Evolutionary conservation across 306 rosid genomes (phyloP), one percentile per base, ranked within the genome.

Genomic region (Castanopsis chinensis): DNA sequence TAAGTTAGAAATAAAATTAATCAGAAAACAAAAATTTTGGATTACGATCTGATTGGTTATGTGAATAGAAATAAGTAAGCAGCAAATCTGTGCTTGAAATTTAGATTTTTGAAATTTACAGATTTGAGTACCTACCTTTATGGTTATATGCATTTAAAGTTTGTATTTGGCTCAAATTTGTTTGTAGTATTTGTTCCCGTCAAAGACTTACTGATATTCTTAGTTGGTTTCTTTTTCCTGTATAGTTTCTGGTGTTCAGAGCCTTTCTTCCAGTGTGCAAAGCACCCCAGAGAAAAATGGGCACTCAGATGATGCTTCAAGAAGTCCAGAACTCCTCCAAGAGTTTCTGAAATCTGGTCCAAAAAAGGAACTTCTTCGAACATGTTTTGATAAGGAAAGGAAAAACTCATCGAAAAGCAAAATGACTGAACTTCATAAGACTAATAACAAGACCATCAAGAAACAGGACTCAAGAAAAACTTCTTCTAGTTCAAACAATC

Each of bases 271-370:
- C 72, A 89, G 96, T 41, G 96, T 84, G 76, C 97, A 90, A 81
- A 90, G 97, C 87, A 91, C 94, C 83, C 92, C 93, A 5, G 96
- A 88, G 86, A 91, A 91, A 81, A 90, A 84, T 86, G 96, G 86
- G 64, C 89, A 91, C 76, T 91, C 91, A 33, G 92, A 91, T 78
- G 97, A 88, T 73, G 99, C 88, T 72, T 90, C 96, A 71, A 88
- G 85, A 81, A 90, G 88, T 87, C 86, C 93, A 71, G 92, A 93
- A 78, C 88, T 91, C 75, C 89, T 90, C 75, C 92, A 87, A 78
- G 90, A 91, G 83, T 90, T 89, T 61, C 80, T 96, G 83, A 96
- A 89, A 85, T 88, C 90, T 30, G 89, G 97, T 86, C 86, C 85
- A 64, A 91, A 88, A 80, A 93, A 89, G 86, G 94, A 93, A 86